Evolutionary conservation across 2,329 filamentous ascomycete species (phyloP).

Genomic region (Aureobasidium sp.): DNA sequence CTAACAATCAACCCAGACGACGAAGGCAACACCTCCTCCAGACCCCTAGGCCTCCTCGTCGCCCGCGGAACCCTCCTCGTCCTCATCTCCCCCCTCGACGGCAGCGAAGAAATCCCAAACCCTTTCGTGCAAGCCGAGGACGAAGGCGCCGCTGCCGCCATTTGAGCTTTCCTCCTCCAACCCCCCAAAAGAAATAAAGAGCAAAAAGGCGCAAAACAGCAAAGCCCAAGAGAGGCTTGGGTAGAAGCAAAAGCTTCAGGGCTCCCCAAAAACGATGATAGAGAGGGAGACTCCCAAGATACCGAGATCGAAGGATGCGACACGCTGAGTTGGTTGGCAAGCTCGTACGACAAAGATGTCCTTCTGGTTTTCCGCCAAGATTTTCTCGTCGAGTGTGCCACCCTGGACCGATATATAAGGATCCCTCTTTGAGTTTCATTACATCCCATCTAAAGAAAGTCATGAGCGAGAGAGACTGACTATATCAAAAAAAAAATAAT

Average conservation of each 20-base stretch:
- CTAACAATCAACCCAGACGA: constrained; percentile 58
- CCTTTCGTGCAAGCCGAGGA: constrained; percentile 71
- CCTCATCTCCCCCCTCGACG: constrained; percentile 83
- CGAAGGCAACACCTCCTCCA: constrained; percentile 75
- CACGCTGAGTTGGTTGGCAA: too few relatives aligned
- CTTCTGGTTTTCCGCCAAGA: not conserved
- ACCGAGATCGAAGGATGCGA: too few relatives aligned
- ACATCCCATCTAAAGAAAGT: too few relatives aligned
- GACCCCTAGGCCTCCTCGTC: constrained; percentile 76
- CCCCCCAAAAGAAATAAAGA: not conserved
- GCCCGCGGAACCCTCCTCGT: constrained; percentile 88
- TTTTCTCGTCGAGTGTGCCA: not conserved
- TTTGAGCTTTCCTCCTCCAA: too few relatives aligned
- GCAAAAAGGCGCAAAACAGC: not conserved
- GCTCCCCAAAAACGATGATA: too few relatives aligned
- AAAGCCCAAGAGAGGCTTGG: not conserved
- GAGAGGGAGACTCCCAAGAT: too few relatives aligned
- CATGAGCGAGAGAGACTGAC: too few relatives aligned
- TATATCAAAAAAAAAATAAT: too few relatives aligned
- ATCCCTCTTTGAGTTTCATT: too few relatives aligned
- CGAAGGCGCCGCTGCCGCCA: constrained; percentile 16
- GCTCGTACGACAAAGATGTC: too few relatives aligned
- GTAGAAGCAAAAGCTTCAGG: too few relatives aligned
- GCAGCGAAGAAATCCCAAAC: constrained; percentile 92
- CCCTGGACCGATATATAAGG: not conserved